Evolutionary conservation across 768 basidiomycete species (phyloP).

Genomic region (Cubamyces lactineus): DNA sequence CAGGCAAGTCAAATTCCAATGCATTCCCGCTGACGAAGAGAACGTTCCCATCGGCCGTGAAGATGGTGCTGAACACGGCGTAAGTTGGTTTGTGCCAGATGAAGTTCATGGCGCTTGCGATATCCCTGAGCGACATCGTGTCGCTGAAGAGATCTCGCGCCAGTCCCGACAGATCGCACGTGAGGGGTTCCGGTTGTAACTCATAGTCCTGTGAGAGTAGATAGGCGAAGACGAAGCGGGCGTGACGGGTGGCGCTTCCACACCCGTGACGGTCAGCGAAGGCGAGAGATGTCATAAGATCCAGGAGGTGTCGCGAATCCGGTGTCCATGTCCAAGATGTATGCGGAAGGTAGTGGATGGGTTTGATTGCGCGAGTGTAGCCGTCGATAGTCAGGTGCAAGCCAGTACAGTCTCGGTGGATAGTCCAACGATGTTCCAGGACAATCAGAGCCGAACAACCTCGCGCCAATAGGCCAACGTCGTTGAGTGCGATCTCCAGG

Average conservation of each 20-base stretch:
- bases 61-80: conserved; percentile 8
- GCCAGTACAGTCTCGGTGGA: background rate
- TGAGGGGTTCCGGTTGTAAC: background rate
- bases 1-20: background rate
- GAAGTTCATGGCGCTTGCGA: conserved; percentile 11
- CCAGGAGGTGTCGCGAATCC: background rate
- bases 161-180: background rate
- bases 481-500: background rate
- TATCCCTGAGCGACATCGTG: background rate
- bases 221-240: conserved; percentile 12
- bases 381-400: conserved; percentile 1
- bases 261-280: background rate
- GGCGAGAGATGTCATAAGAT: background rate
- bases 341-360: background rate
- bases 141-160: background rate
- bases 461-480: conserved; percentile 1
- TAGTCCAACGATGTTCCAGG: background rate
- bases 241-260: background rate
- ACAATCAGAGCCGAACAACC: conserved; percentile 1
- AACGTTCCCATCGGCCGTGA: conserved; percentile 5
- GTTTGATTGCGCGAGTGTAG: background rate
- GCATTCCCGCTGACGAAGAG: conserved; percentile 17
- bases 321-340: conserved; percentile 4
- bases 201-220: conserved; percentile 8
- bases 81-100: conserved; percentile 2